Evolutionary conservation across 1,139 yeast species (phyloP), one percentile per base, ranked within the genome.

Genomic region (Kurtzmaniella quercitrusa): DNA sequence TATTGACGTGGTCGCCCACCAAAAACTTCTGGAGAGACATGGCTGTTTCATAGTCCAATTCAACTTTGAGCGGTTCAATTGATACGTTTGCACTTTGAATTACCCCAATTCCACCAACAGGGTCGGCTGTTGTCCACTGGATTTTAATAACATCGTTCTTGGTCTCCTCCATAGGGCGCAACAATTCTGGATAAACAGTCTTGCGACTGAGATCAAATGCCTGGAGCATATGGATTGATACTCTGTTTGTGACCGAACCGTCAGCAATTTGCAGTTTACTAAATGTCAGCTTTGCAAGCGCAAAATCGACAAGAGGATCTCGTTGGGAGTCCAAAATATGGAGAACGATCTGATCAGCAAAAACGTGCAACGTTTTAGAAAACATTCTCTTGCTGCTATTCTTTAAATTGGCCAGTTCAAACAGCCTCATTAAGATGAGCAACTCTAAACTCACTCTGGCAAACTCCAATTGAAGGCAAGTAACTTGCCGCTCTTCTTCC

Each of bases 31-130:
- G 21, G 19, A 90, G 56, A 47, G 70, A 70, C 46, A 77, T 78
- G 1, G 90, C 84, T 0, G 91, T 78, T 3, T 67, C 65, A 55
- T 82, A 82, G 53, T 90, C 96, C 52, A 90, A 65, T 55, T 85
- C 89, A 29, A 90, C 66, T 50, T 80, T 77, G 44, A 89, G 58
- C 0, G 97, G 96, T 50, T 79, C 80, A 34, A 87, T 58, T 19
- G 75, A 77, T 53, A 90, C 65, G 37, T 59, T 60, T 2, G 75
- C 75, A 41, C 62, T 58, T 43, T 66, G 65, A 57, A 73, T 60
- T 25, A 88, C 80, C 0, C 83, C 75, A 40, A 90, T 90, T 2
- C 97, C 97, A 4, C 96, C 97, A 44, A 90, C 86, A 0, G 95
- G 88, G 34, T 79, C 82, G 40, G 85, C 68, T 75, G 84, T 73